phyloP scores from a whole-genome alignment of 78 protist species.

The Andalucia godoyi region DNA sequence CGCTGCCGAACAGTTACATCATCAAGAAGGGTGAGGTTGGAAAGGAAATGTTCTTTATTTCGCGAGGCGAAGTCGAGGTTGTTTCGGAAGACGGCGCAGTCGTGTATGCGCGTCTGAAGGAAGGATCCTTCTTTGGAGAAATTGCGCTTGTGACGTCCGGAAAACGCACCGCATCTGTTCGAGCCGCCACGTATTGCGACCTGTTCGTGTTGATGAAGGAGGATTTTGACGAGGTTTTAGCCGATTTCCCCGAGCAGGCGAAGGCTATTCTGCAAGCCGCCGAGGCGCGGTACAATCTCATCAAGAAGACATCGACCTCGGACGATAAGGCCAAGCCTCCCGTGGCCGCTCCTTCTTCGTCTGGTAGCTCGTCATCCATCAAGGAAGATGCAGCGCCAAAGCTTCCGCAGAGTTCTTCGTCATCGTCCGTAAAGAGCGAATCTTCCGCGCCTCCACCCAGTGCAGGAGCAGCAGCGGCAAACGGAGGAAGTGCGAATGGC shows the following conservation, averaged over 20 bases:
- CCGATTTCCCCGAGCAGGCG: background rate
- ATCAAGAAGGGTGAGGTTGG: conserved; percentile 11
- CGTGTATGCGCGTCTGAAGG: background rate
- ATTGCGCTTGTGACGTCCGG: conserved; percentile 2
- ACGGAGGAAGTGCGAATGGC: too few relatives aligned
- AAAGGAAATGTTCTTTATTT: conserved; percentile 14
- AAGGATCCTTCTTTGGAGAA: conserved; percentile 18
- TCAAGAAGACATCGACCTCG: too few relatives aligned
- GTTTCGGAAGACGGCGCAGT: background rate
- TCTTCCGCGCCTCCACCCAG: too few relatives aligned
- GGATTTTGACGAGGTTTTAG: conserved; percentile 3
- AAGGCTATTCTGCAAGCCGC: too few relatives aligned
- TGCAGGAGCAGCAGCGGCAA: too few relatives aligned
- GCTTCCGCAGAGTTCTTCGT: too few relatives aligned
- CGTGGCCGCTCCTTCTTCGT: too few relatives aligned
- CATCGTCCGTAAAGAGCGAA: too few relatives aligned
- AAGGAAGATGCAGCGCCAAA: too few relatives aligned
- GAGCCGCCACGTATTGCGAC: conserved; percentile 14
- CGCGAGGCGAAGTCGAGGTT: conserved; percentile 11
- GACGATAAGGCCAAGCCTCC: too few relatives aligned
- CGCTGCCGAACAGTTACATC: conserved; percentile 3
- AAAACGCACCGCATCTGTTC: conserved; percentile 11
- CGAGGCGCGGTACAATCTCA: too few relatives aligned
- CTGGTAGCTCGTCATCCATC: too few relatives aligned
- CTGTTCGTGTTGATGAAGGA: conserved; percentile 21